Conservation (phyloP, 139 green algal species). For the Ulvella scutata region DNA sequence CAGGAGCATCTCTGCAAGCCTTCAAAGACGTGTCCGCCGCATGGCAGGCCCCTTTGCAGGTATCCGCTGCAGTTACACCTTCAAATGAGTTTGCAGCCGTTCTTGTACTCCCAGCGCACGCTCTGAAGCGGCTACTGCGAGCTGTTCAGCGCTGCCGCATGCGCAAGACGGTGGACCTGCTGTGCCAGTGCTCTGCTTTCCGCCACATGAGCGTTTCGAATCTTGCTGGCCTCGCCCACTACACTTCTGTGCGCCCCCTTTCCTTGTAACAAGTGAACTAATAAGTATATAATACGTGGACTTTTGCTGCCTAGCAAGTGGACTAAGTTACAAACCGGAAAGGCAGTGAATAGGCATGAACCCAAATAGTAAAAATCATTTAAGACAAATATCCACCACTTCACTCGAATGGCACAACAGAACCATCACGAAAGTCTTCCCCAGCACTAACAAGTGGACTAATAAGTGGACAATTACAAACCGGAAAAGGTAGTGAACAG, state of each 20-base stretch:
- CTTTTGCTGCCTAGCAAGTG: no score
- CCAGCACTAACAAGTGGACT: no score
- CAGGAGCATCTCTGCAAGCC: background rate
- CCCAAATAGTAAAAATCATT: no score
- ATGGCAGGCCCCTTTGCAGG: background rate
- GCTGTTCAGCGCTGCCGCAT: background rate
- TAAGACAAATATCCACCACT: no score
- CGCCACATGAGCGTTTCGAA: background rate
- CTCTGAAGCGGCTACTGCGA: background rate
- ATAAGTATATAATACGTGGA: no score
- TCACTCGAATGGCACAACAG: no score
- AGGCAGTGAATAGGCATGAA: no score
- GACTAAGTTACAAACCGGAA: no score
- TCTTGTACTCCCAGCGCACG: background rate
- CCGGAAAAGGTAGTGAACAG: no score
- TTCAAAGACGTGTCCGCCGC: background rate
- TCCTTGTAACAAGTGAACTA: no score
- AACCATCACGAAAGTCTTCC: no score
- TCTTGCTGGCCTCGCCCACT: background rate
- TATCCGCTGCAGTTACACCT: background rate
- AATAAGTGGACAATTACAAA: no score
- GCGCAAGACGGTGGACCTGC: background rate
- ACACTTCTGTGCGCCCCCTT: background rate
- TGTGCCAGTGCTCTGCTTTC: background rate
- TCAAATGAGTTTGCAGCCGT: background rate